Evolutionary conservation across 768 basidiomycete genomes (phyloP), one percentile per base, ranked within the genome.

Genomic region (Termitomyces sp.): DNA sequence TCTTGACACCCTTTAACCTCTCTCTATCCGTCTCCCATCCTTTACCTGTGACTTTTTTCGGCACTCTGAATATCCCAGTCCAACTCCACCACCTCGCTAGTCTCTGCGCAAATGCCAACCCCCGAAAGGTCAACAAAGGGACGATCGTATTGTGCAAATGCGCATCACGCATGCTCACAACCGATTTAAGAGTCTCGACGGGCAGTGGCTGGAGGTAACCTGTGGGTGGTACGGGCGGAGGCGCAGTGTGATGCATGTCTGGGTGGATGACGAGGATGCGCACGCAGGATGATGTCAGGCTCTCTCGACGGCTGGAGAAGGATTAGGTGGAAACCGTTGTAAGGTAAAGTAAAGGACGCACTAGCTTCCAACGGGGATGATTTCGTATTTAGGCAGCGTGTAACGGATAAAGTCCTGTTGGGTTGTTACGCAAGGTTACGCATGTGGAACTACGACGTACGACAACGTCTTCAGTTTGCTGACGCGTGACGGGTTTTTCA

Each of bases 331-430:
- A 47, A 60, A 8, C 62, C 43, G 30, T 9, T 41, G 33, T 12
- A 20, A 58, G 38, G 54, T 6, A 16, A 13, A 16, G 12, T 10
- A 46, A 18, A 20, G 8, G 14, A 70, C 87, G 67, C 66, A 88
- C 87, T 86, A 83, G 70, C 75, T 76, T 10, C 85, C 86, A 0
- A 75, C 76, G n/a, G 84, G 64, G 33, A 77, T 65, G 18, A 82
- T 61, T 58, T 84, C 81, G 61, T 79, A 83, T 48, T 76, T 79
- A 20, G 75, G 75, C 6, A 86, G 61, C 58, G 74, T 75, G 16
- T 79, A 72, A 35, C 71, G 73, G 55, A 84, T 74, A 52, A 83
- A 85, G 52, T 75, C 71, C 86, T 87, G 59, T 20, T 3, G 38
- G 30, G 16, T 43, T 41, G 41, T 49, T 35, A 44, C 5, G 23